Percentiles rank a stretch among this genome's conserved stretches.
Conservation (phyloP, 352 stramenopile genomes). For the Phytophthora meadii region DNA sequence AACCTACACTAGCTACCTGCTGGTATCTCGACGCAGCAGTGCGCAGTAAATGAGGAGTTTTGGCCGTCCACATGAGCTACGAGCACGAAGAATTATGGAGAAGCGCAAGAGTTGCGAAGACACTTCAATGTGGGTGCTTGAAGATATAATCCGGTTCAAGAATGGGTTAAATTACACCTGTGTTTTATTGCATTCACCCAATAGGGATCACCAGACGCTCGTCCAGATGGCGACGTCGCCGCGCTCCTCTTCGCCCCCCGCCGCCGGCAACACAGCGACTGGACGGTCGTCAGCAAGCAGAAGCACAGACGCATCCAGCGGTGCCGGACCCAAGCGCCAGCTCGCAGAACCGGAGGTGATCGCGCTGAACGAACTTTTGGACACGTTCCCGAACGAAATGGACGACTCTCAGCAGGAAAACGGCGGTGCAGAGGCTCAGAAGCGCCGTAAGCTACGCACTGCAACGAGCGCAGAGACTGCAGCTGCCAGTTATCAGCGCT, state of each 20-base stretch:
- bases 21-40: conserved; percentile 14
- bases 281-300: conserved; percentile 14
- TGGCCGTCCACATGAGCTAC: conserved; percentile 15
- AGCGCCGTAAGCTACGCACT: conserved; percentile 13
- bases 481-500: background rate
- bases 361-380: conserved; percentile 71
- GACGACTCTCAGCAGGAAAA: conserved; percentile 46
- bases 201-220: background rate
- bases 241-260: background rate
- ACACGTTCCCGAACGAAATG: conserved; percentile 64
- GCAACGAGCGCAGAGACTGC: background rate
- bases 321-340: conserved; percentile 20
- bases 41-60: conserved; percentile 13
- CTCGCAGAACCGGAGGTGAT: conserved; percentile 64
- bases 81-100: background rate
- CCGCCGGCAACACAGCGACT: background rate
- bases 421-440: conserved; percentile 18
- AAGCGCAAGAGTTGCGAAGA: background rate
- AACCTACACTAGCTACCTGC: conserved; percentile 15
- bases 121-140: conserved; percentile 4
- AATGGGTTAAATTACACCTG: no score
- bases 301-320: conserved; percentile 3
- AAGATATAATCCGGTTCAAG: no score
- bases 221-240: conserved; percentile 21
- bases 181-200: no score